Conservation (phyloP, 257 asterid species). For the Solanum pinnatisectum region DNA sequence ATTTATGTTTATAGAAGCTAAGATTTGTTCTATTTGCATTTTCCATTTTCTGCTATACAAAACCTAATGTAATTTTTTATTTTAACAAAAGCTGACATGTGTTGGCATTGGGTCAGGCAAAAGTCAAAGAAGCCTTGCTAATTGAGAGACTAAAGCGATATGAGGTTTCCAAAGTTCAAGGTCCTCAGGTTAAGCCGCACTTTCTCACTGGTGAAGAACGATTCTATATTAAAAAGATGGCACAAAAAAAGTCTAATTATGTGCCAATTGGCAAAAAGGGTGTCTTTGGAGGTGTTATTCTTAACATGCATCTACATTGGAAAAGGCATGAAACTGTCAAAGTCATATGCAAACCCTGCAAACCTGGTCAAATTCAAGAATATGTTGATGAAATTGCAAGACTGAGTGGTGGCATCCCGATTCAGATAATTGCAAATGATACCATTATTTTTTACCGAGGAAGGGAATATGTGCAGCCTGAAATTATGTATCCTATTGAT, state of each 20-base stretch:
- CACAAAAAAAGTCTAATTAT: background rate
- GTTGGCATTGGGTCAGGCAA: constrained; percentile 39
- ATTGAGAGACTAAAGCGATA: constrained; percentile 72
- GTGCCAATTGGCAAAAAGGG: background rate
- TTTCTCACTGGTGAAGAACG: background rate
- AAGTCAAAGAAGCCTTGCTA: constrained; percentile 60
- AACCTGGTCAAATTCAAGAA: background rate
- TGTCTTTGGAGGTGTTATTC: background rate
- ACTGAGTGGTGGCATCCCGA: background rate
- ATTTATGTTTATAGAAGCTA: background rate
- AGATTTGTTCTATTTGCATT: background rate
- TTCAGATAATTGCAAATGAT: background rate
- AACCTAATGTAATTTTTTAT: background rate
- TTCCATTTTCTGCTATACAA: background rate
- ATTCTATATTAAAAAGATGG: background rate
- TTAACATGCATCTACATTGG: background rate
- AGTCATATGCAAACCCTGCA: background rate
- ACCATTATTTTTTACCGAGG: background rate
- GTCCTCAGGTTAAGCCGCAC: constrained; percentile 55
- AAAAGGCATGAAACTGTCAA: background rate
- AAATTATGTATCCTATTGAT: background rate
- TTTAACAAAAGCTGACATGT: background rate
- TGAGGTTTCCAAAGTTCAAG: constrained; percentile 79
- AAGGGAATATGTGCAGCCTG: background rate
- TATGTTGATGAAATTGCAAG: background rate